Evolutionary conservation across 352 stramenopile species (phyloP), one percentile per base, ranked within the genome.

Genomic region (Phytophthora aleatoria): DNA sequence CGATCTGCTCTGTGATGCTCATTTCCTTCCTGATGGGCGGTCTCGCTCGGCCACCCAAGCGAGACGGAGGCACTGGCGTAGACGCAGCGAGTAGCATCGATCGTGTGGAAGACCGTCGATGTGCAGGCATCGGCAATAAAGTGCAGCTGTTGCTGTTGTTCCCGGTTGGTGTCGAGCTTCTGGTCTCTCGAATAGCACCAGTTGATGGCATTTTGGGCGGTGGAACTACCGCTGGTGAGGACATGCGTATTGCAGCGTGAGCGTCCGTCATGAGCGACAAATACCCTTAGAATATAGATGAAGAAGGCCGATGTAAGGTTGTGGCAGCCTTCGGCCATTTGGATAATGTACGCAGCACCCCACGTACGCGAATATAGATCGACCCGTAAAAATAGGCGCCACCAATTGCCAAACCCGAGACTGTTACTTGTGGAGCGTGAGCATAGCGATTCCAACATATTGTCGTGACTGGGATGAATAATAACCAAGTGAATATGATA

Each of bases 1-100:
- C 83, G 31, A 92, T 89, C 31, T 92, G 83, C 62, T 92, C 83
- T 6, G 79, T 88, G 38, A 84, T 50, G 41, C 73, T 88, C 83
- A 92, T 90, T 64, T 85, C 77, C 7, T 56, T 33, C 42, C 61
- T 71, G 24, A 79, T 38, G 0, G 76, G 77, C 3, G 56, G 69
- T 4, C 58, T 74, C 13, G 28, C 20, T 1, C 67, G 47, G 30
- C 57, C 41, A 41, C 59, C 41, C 1, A 47, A 64, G 5, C 36
- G 57, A 48, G 66, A 67, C 3, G 58, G 60, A 51, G 65, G 65
- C 0, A 71, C 64, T 0, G 61, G 53, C 0, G 76, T 67, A 0
- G 61, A 69, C 0, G 59, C 8, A 38, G 57, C 50, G 7, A 69
- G 51, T n/a, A 76, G 33, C 63, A 81, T 71, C 9, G 64, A 73